phyloP scores from a whole-genome alignment of 805 yeast genomes.

The Yueomyces sp. region DNA sequence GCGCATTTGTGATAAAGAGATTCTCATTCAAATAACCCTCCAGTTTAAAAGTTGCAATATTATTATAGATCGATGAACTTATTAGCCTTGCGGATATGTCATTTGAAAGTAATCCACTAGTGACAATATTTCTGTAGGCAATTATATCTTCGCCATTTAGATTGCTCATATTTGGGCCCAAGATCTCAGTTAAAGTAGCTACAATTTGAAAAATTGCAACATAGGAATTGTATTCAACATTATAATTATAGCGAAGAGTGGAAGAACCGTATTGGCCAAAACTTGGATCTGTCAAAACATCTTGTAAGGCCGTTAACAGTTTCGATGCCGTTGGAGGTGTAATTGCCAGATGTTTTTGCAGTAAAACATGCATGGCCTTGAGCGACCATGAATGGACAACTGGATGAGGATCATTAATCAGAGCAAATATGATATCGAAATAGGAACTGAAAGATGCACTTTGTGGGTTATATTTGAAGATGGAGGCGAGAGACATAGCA shows the following conservation, averaged over 20 bases:
- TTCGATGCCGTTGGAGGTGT: constrained; percentile 31
- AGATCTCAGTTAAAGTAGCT: constrained; percentile 32
- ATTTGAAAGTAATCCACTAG: constrained; percentile 23
- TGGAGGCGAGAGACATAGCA: constrained; percentile 35
- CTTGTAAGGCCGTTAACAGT: constrained; percentile 29
- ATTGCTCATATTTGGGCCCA: constrained; percentile 43
- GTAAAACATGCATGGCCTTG: constrained; percentile 39
- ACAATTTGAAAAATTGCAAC: constrained; percentile 31
- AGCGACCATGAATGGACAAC: constrained; percentile 64
- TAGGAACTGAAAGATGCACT: constrained; percentile 30
- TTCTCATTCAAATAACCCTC: constrained; percentile 19
- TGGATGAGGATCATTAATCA: constrained; percentile 75
- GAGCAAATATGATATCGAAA: constrained; percentile 42
- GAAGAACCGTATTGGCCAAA: constrained; percentile 35
- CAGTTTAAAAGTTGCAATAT: constrained; percentile 18
- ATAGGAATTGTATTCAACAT: constrained; percentile 32
- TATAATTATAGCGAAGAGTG: constrained; percentile 36
- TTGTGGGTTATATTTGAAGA: constrained; percentile 29
- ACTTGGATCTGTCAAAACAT: constrained; percentile 31
- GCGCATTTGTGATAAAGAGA: constrained; percentile 13
- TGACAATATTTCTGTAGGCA: constrained; percentile 26
- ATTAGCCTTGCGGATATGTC: constrained; percentile 21
- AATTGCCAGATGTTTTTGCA: constrained; percentile 41
- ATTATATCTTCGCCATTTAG: constrained; percentile 20
- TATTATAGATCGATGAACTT: constrained; percentile 12